Evolutionary conservation across 2,329 filamentous ascomycete species (phyloP).

Genomic region (Stagonosporopsis vannaccii): DNA sequence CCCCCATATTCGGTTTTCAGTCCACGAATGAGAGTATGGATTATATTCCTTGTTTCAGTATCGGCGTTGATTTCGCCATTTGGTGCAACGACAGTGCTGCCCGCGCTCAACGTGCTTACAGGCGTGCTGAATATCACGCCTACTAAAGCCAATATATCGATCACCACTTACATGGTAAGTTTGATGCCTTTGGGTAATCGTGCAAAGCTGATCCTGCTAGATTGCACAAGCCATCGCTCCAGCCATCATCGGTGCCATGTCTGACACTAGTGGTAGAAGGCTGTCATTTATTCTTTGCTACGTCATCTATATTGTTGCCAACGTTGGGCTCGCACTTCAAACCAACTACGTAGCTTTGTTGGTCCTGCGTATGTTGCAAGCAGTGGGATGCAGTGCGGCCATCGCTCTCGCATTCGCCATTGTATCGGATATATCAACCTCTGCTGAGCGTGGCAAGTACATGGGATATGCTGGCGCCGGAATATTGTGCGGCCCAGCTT

Average conservation of each 20-base stretch:
- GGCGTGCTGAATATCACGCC: constrained; percentile 52
- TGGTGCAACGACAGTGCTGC: constrained; percentile 49
- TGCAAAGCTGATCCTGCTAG: constrained; percentile 25
- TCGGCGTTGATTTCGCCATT: constrained; percentile 59
- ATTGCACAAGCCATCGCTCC: constrained; percentile 61
- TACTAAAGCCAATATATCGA: constrained; percentile 58
- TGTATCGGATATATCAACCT: constrained; percentile 74
- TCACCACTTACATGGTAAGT: constrained; percentile 58
- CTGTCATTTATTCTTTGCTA: constrained; percentile 59
- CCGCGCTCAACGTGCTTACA: constrained; percentile 45
- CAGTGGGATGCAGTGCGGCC: constrained; percentile 51
- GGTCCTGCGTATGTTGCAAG: constrained; percentile 48
- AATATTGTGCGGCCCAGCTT: constrained; percentile 45
- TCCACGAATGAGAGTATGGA: constrained; percentile 53
- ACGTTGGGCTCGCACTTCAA: constrained; percentile 48
- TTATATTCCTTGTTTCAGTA: constrained; percentile 57
- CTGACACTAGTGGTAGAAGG: constrained; percentile 60
- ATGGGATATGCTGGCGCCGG: constrained; percentile 71
- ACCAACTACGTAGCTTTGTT: constrained; percentile 47
- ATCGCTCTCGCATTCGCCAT: constrained; percentile 71
- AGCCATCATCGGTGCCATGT: constrained; percentile 60
- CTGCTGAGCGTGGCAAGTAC: constrained; percentile 74
- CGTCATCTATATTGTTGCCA: constrained; percentile 47
- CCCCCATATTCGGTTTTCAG: constrained; percentile 44
- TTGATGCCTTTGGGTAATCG: background rate